Percentiles rank a stretch among this genome's conserved stretches.
These are phyloP conservation scores for Cyclanthera cordifolia DNA, from an alignment of 306 rosid species.

Conservation along the genomic window DNA sequence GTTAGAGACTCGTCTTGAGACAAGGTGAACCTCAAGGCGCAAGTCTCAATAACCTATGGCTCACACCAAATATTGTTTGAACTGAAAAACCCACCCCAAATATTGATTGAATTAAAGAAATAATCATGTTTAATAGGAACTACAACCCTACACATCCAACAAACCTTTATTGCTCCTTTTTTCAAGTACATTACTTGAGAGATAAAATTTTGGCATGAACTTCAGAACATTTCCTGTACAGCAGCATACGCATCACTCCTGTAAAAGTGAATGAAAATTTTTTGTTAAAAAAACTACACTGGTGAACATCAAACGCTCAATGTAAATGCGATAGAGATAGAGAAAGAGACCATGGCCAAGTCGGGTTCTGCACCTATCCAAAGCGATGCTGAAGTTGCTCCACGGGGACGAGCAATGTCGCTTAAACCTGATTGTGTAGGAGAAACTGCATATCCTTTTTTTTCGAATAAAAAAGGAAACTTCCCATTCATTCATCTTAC, in stretches of 20 bases:
- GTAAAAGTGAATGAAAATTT: background rate
- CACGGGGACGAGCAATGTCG: background rate
- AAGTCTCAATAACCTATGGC: too few relatives aligned
- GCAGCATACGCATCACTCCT: background rate
- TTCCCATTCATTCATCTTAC: background rate
- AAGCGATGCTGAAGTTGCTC: background rate
- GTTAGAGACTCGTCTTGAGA: too few relatives aligned
- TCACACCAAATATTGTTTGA: too few relatives aligned
- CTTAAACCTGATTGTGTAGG: background rate
- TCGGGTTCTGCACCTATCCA: background rate
- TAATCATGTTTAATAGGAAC: background rate
- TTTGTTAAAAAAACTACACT: background rate
- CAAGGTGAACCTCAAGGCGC: too few relatives aligned
- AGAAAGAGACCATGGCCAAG: background rate
- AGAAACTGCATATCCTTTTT: background rate
- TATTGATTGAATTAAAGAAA: too few relatives aligned
- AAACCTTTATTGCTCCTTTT: background rate
- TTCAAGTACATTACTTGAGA: background rate
- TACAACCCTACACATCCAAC: background rate
- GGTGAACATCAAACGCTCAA: background rate
- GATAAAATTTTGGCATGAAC: too few relatives aligned
- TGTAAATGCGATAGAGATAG: background rate
- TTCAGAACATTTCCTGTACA: background rate
- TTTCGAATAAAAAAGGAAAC: background rate
- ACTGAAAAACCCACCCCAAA: too few relatives aligned